phyloP scores from a whole-genome alignment of 208 protist genomes.

The Crithidia brevicula region DNA sequence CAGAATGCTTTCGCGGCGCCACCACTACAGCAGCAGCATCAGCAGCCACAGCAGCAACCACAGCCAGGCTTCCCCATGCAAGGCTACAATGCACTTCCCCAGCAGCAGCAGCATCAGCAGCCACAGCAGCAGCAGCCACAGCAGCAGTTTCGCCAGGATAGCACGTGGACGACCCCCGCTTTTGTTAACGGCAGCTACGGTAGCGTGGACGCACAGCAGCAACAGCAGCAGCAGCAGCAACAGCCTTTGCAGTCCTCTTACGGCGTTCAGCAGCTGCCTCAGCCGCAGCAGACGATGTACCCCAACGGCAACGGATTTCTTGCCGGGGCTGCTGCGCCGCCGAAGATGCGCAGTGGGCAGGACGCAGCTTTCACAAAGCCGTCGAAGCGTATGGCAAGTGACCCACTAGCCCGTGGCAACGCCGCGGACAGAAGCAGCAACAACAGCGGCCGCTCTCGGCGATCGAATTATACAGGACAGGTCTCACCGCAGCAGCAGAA shows the following conservation, averaged over 20 bases:
- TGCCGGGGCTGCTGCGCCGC: neutral
- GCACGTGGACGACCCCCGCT: constrained; percentile 25
- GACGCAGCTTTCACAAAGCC: too few relatives aligned
- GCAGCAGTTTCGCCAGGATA: constrained; percentile 13
- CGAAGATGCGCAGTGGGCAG: neutral
- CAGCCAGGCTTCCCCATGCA: constrained; percentile 15
- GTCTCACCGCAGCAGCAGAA: constrained; percentile 1
- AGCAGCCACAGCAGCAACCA: constrained; percentile 10
- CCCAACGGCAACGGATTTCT: neutral
- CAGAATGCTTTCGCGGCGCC: too few relatives aligned
- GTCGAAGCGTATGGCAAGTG: neutral
- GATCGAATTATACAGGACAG: neutral
- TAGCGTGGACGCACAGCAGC: neutral
- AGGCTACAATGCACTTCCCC: constrained; percentile 9
- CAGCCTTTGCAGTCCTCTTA: neutral
- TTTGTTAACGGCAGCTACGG: constrained; percentile 31
- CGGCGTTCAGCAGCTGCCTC: constrained; percentile 12
- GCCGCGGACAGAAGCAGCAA: constrained; percentile 9
- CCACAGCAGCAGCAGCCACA: constrained; percentile 7
- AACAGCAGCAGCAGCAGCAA: constrained; percentile 9
- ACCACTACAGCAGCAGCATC: constrained; percentile 7
- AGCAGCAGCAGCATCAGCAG: constrained; percentile 15
- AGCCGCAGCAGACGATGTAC: constrained; percentile 4
- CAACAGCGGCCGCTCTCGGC: constrained; percentile 1
- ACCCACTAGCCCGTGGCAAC: too few relatives aligned